phyloP scores from a whole-genome alignment of 2,329 filamentous ascomycete genomes.

The Trichoderma arundinaceum region DNA sequence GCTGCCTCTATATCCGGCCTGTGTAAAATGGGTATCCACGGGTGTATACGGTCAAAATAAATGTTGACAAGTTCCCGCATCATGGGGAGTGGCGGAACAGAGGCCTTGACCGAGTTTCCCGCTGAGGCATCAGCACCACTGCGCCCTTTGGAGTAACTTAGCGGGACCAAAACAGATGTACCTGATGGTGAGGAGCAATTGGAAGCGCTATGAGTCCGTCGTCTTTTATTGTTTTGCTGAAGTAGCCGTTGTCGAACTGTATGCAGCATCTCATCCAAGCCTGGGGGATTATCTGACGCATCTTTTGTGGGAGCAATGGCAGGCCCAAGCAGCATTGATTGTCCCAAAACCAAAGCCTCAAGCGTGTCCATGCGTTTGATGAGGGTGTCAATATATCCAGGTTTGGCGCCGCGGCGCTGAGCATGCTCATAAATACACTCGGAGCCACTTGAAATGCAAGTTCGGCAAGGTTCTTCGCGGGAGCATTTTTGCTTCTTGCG shows the following conservation, averaged over 20 bases:
- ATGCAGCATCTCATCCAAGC: constrained; percentile 24
- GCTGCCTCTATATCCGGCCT: constrained; percentile 21
- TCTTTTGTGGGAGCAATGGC: constrained; percentile 1
- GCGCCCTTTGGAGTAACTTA: not conserved
- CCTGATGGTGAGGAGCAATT: constrained; percentile 3
- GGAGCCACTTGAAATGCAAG: constrained; percentile 26
- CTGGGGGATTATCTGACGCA: constrained; percentile 1
- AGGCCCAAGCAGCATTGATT: constrained; percentile 29
- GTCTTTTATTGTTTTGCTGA: constrained; percentile 20
- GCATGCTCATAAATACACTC: constrained; percentile 32
- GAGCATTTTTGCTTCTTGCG: constrained; percentile 33
- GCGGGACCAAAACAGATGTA: constrained; percentile 1
- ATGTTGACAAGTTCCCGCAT: constrained; percentile 29
- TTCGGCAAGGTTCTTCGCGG: constrained; percentile 29
- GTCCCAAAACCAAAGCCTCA: constrained; percentile 32
- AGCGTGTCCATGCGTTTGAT: constrained; percentile 33
- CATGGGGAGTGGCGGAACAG: constrained; percentile 29
- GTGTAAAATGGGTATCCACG: constrained; percentile 32
- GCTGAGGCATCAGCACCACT: not conserved
- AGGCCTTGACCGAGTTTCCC: not conserved
- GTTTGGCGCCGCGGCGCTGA: constrained; percentile 30
- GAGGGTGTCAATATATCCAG: constrained; percentile 31
- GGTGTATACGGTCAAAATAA: constrained; percentile 30
- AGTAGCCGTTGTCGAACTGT: constrained; percentile 29
- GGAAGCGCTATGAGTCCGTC: constrained; percentile 11